Percentiles rank a stretch among this genome's conserved stretches.
These are phyloP conservation scores for Diutina rugosa DNA, from an alignment of 1,139 yeast species.

Conservation along the genomic window DNA sequence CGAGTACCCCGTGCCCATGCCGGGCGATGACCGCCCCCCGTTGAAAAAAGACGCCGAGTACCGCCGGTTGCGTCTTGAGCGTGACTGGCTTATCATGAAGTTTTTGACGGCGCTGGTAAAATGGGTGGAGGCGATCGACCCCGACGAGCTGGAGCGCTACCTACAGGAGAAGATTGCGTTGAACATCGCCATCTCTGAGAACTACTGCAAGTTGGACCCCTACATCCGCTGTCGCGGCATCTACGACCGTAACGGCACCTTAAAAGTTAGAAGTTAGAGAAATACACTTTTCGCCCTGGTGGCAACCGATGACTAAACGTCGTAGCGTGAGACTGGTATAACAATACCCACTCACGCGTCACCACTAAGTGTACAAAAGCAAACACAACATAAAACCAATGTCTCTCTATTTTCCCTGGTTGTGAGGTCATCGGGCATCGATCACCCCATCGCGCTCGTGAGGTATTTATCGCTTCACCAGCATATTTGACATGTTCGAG, in stretches of 20 bases:
- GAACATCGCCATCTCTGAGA: constrained; percentile 16
- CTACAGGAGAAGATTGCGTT: constrained; percentile 26
- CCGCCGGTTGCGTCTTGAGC: constrained; percentile 15
- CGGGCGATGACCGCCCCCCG: not conserved
- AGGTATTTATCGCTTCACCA: not conserved
- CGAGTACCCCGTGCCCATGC: constrained; percentile 16
- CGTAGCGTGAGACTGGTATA: too few species aligned
- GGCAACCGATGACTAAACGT: not conserved
- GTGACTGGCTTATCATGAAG: constrained; percentile 19
- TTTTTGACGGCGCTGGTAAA: constrained; percentile 23
- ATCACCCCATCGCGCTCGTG: not conserved
- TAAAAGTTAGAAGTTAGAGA: not conserved
- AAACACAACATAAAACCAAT: too few species aligned
- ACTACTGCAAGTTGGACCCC: constrained; percentile 25
- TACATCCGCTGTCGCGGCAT: constrained; percentile 12
- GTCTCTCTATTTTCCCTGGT: too few species aligned
- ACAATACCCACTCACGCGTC: too few species aligned
- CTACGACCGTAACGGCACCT: constrained; percentile 6
- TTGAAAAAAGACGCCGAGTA: constrained; percentile 15
- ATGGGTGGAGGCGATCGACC: constrained; percentile 32
- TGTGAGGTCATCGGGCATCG: not conserved
- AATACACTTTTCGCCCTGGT: not conserved
- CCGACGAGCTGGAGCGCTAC: constrained; percentile 24
- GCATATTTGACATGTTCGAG: not conserved
- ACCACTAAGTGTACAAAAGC: too few species aligned